phyloP scores from a whole-genome alignment of 495 filamentous ascomycete genomes.

The Penicillium pancosmium region DNA sequence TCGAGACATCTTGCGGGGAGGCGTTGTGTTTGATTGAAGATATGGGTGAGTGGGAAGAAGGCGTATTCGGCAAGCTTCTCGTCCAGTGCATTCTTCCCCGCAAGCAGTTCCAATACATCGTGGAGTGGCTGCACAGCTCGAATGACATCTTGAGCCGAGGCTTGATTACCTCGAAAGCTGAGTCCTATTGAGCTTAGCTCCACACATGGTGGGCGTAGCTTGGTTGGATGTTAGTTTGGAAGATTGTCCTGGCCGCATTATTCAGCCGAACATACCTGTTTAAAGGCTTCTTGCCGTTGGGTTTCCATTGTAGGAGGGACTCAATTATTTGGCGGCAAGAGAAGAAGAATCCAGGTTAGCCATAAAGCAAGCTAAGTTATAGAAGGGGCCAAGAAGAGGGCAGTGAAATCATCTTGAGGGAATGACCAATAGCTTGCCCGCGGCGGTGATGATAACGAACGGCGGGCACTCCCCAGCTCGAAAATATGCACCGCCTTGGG shows the following conservation, averaged over 20 bases:
- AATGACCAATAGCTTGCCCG: background rate
- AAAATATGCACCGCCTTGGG: slow-evolving; percentile 19
- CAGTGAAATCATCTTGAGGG: slow-evolving; percentile 3
- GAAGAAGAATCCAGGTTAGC: too few species aligned
- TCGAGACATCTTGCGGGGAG: slow-evolving; percentile 76
- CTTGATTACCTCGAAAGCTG: slow-evolving; percentile 56
- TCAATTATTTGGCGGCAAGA: background rate
- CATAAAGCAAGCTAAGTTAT: too few species aligned
- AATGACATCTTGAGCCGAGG: slow-evolving; percentile 56
- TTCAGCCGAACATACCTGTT: slow-evolving; percentile 31
- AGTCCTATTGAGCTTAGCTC: slow-evolving; percentile 72
- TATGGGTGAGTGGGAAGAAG: slow-evolving; percentile 89
- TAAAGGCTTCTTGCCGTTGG: slow-evolving; percentile 44
- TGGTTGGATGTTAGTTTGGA: slow-evolving; percentile 17
- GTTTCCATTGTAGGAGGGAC: slow-evolving; percentile 33
- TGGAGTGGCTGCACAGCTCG: slow-evolving; percentile 57
- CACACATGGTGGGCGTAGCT: slow-evolving; percentile 80
- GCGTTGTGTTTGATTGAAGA: slow-evolving; percentile 74
- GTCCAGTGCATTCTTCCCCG: slow-evolving; percentile 61
- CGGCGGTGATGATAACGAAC: slow-evolving; percentile 6
- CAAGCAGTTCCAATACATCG: slow-evolving; percentile 53
- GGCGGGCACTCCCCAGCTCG: slow-evolving; percentile 5
- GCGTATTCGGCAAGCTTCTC: slow-evolving; percentile 87
- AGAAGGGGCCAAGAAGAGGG: background rate
- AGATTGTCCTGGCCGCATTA: background rate